A percentile compares a stretch with the other conserved stretches of the same genome.
These are phyloP conservation scores for Suhomyces anneliseae DNA, from an alignment of 1,139 yeast genomes.

Conservation along the genomic window DNA sequence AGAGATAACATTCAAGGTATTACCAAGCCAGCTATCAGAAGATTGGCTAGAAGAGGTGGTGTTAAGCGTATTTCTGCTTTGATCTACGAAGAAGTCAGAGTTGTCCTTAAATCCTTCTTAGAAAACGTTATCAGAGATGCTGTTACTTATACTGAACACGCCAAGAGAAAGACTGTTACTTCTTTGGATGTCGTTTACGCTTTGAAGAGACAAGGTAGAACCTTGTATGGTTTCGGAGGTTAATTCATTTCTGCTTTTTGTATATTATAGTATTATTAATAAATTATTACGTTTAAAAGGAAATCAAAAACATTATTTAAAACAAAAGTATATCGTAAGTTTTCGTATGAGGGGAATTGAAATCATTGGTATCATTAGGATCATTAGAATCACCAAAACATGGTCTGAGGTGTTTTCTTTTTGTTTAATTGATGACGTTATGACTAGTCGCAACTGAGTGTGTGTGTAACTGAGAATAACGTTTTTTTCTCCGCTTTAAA, in stretches of 20 bases:
- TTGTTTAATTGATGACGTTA: too few relatives aligned
- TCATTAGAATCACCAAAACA: too few relatives aligned
- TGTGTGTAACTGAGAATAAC: too few relatives aligned
- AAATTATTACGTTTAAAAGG: constrained; percentile 9
- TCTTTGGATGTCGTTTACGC: constrained; percentile 98
- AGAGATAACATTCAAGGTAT: constrained; percentile 99
- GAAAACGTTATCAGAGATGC: constrained; percentile 98
- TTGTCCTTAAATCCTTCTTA: constrained; percentile 91
- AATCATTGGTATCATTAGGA: too few relatives aligned
- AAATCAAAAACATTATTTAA: too few relatives aligned
- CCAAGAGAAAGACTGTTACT: constrained; percentile 99
- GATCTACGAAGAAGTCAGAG: constrained; percentile 98
- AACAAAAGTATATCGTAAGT: too few relatives aligned
- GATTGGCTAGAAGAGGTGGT: constrained; percentile 99
- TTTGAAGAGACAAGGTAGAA: constrained; percentile 99
- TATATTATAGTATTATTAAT: constrained; percentile 18
- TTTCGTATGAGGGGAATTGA: too few relatives aligned
- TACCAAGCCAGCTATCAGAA: constrained; percentile 99
- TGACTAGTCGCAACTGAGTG: too few relatives aligned
- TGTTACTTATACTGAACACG: constrained; percentile 99
- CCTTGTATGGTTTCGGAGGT: constrained; percentile 99
- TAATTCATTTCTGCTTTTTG: constrained; percentile 37
- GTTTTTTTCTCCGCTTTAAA: too few relatives aligned
- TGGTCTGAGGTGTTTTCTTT: too few relatives aligned
- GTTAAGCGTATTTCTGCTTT: constrained; percentile 99